Evolutionary conservation across 2,329 filamentous ascomycete genomes (phyloP), one percentile per base, ranked within the genome.

Genomic region (Fusarium clavum): DNA sequence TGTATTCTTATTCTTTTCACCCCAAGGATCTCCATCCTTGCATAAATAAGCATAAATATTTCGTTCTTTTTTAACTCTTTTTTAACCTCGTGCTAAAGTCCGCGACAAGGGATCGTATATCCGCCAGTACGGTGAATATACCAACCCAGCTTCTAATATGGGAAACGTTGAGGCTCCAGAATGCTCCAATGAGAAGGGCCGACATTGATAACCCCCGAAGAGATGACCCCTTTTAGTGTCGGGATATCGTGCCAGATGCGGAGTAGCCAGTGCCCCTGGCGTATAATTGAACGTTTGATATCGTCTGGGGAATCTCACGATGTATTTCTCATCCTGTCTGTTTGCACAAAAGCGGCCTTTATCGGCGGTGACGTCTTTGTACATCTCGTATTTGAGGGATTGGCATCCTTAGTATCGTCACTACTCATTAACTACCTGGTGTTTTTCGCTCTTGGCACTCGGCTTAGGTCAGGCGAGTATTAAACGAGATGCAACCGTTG

Each of bases 41-140:
- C 45, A 56, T 48, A 70, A 53, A 67, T 62, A 67, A 57, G 51
- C 67, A 69, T 69, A 66, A 64, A 64, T 48, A 13, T 40, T 53
- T 51, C 14, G 47, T 57, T 46, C 30, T 29, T 54, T 47, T 47
- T 27, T 41, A 38, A 52, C 43, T 47, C 6, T 61, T 14, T 45
- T 41, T 29, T 30, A 38, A 51, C 32, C 62, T 56, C 34, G 44
- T 44, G 38, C 29, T 49, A 14, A 22, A 34, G 18, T 27, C 22
- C 40, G 29, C 30, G 29, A 53, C 49, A 62, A 22, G 27, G 63
- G 56, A 32, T 55, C 25, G 44, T 53, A 43, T 25, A 22, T 25
- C 29, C 38, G 27, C 46, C n/a, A 59, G 32, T 57, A 32, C 61
- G 54, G 60, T 61, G 48, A 43, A 66, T 66, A 53, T 66, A 54